phyloP scores from a whole-genome alignment of 2,329 filamentous ascomycete genomes.

The Penicillium sclerotigenum region DNA sequence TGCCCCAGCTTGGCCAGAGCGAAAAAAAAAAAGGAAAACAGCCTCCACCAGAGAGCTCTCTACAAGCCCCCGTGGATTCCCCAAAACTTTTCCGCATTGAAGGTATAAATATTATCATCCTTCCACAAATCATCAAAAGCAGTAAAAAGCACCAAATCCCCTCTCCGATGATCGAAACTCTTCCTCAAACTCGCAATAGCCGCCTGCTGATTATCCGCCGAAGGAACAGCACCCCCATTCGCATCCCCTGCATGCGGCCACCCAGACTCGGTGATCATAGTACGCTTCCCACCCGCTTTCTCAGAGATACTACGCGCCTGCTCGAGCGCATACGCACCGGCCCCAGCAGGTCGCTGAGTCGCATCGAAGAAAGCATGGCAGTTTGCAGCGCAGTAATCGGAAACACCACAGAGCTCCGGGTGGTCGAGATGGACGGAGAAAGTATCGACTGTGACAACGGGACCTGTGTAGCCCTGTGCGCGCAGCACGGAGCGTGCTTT shows the following conservation, averaged over 20 bases:
- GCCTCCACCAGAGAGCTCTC: background rate
- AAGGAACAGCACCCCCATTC: conserved; percentile 69
- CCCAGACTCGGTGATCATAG: conserved; percentile 77
- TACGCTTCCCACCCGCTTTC: conserved; percentile 54
- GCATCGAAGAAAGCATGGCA: conserved; percentile 80
- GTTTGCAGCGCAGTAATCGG: conserved; percentile 79
- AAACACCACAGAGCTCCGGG: conserved; percentile 66
- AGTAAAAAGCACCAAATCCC: conserved; percentile 66
- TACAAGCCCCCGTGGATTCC: conserved; percentile 49
- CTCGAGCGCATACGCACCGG: conserved; percentile 64
- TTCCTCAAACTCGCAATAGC: conserved; percentile 65
- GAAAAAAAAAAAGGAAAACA: background rate
- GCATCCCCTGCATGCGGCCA: conserved; percentile 70
- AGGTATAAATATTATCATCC: conserved; percentile 58
- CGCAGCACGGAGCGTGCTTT: conserved; percentile 58
- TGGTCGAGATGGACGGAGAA: conserved; percentile 65
- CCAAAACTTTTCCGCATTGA: conserved; percentile 74
- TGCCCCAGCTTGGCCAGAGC: background rate
- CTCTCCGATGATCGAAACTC: conserved; percentile 49
- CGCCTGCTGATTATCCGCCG: conserved; percentile 60
- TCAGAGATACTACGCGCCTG: conserved; percentile 51
- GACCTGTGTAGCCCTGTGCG: conserved; percentile 64
- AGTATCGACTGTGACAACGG: conserved; percentile 77
- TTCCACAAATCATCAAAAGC: conserved; percentile 83
- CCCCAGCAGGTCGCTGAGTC: conserved; percentile 55